phyloP scores from a whole-genome alignment of 2,329 filamentous ascomycete species.

The Nothomitra cinnamomea region DNA sequence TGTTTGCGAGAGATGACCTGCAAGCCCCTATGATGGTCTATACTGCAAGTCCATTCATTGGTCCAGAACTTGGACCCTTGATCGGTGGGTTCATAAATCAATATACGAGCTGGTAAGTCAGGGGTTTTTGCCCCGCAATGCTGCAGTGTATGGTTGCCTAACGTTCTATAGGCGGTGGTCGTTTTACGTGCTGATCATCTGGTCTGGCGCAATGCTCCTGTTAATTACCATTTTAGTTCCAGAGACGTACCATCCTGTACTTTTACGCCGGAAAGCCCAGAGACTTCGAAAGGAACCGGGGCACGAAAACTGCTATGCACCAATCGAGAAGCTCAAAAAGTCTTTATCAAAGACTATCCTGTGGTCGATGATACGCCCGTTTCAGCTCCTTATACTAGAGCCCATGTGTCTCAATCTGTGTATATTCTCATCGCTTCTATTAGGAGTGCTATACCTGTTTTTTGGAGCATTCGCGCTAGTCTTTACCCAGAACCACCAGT shows the following conservation, averaged over 20 bases:
- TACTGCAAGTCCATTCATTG: slow-evolving; percentile 40
- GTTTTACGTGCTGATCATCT: slow-evolving; percentile 73
- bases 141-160: not conserved
- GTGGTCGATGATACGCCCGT: slow-evolving; percentile 43
- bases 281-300: slow-evolving; percentile 56
- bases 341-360: slow-evolving; percentile 42
- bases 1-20: slow-evolving; percentile 52
- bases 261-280: slow-evolving; percentile 56
- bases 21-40: slow-evolving; percentile 74
- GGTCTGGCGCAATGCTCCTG: slow-evolving; percentile 47
- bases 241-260: slow-evolving; percentile 64
- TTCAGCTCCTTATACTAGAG: slow-evolving; percentile 64
- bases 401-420: slow-evolving; percentile 77
- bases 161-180: slow-evolving; percentile 44
- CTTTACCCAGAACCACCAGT: slow-evolving; percentile 56
- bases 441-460: slow-evolving; percentile 80
- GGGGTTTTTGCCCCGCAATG: no score
- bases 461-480: slow-evolving; percentile 77
- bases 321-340: slow-evolving; percentile 54
- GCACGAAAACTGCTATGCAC: slow-evolving; percentile 59
- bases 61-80: slow-evolving; percentile 39
- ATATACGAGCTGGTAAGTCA: slow-evolving; percentile 41
- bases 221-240: slow-evolving; percentile 58
- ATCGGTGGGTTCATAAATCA: slow-evolving; percentile 73
- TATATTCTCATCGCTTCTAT: slow-evolving; percentile 65